Base-by-base conservation (phyloP, 129 eudicot genomes). In the Silybum marianum region DNA sequence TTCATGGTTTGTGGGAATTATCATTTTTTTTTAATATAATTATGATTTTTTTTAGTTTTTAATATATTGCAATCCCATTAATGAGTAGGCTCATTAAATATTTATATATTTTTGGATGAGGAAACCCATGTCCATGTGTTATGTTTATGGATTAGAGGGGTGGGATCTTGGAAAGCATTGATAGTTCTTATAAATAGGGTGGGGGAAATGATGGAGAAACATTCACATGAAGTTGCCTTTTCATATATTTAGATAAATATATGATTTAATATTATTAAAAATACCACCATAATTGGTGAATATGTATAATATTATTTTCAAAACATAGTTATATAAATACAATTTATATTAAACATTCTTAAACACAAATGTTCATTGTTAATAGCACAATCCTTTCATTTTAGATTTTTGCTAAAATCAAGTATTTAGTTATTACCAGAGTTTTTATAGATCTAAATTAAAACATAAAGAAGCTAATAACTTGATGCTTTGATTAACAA, bases 61-160 rank as follows among this genome's bases (percentile, higher is more conserved):
- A 58, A 58, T 18, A 18, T 18, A 0, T 58, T 6, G 23, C 19
- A 58, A 58, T 18, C 5, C 2, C 8, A 16, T 18, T 51, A 16
- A 6, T 54, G 23, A 24, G 66, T 58, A n/a, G 23, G 60, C 6
- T 51, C 70, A 71, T 71, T 32, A 21, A 58, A 54, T 34, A 60
- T 30, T 58, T 34, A n/a, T 26, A 21, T 69, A 34, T 54, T 40
- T 79, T 79, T 69, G 69, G 58, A 70, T 9, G 77, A 54, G 48
- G 34, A 69, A 78, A 36, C 19, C 72, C 78, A 77, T 66, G 30
- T 75, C 42, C 75, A 78, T 78, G 84, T 81, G 84, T 60, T 51
- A 71, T 80, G 60, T 72, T 67, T 80, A 80, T 80, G 72, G 76
- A 18, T 4, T 69, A 32, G 44, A 28, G 23, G 22, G 23, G 66